These are phyloP conservation scores for Penicillium sclerotiorum DNA, from an alignment of 2,329 filamentous ascomycete genomes.

Conservation along the genomic window DNA sequence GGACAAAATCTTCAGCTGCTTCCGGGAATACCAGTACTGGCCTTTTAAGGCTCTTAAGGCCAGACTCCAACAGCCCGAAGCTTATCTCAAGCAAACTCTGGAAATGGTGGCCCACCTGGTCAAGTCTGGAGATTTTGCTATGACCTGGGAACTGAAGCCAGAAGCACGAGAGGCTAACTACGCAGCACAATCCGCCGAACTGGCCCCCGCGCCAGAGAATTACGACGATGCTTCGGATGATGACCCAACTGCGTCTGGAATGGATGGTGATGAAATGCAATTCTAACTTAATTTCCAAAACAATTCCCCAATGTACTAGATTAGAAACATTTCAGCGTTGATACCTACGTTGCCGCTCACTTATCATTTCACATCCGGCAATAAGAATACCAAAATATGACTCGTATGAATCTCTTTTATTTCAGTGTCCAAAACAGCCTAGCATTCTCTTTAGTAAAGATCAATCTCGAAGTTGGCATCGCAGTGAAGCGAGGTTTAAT, in stretches of 20 bases:
- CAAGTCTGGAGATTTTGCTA: slow-evolving; percentile 80
- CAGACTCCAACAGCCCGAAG: slow-evolving; percentile 80
- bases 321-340: slow-evolving; percentile 7
- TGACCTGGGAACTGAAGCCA: slow-evolving; percentile 78
- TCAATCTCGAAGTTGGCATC: no score
- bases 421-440: no score
- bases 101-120: slow-evolving; percentile 81
- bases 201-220: slow-evolving; percentile 50
- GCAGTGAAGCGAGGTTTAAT: no score
- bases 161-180: slow-evolving; percentile 64
- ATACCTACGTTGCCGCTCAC: slow-evolving; percentile 8
- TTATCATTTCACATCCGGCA: no score
- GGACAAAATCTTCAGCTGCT: slow-evolving; percentile 80
- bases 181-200: slow-evolving; percentile 46
- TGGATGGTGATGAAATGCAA: slow-evolving; percentile 67
- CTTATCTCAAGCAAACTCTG: slow-evolving; percentile 84
- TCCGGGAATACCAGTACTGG: slow-evolving; percentile 89
- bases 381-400: no score
- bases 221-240: slow-evolving; percentile 56
- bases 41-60: slow-evolving; percentile 83
- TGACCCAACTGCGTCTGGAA: slow-evolving; percentile 50
- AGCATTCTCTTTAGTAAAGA: no score
- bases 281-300: slow-evolving; percentile 70
- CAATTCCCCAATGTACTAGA: slow-evolving; percentile 5
- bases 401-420: no score